phyloP scores from a whole-genome alignment of 1,139 yeast species.

The Saccharomyces hybrid region DNA sequence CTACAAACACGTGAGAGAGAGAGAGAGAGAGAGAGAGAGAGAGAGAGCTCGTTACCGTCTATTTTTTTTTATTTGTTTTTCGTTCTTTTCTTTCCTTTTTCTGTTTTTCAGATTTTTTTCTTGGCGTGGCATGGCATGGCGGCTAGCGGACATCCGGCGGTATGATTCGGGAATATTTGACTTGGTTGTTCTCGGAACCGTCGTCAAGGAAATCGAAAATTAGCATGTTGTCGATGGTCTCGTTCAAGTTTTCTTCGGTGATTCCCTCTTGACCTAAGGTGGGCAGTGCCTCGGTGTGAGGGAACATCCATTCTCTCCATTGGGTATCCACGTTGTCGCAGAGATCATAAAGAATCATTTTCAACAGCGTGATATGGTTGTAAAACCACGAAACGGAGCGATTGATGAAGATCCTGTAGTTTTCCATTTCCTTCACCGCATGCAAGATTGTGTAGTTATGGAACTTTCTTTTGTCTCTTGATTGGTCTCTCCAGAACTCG shows the following conservation, averaged over 20 bases:
- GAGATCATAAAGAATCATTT: constrained; percentile 30
- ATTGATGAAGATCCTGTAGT: constrained; percentile 30
- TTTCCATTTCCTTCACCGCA: constrained; percentile 33
- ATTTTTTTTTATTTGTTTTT: background rate
- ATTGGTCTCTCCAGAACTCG: constrained; percentile 33
- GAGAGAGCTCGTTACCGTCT: background rate
- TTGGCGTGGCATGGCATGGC: background rate
- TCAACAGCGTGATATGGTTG: constrained; percentile 30
- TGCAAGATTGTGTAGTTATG: constrained; percentile 26
- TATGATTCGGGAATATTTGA: constrained; percentile 21
- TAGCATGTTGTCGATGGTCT: constrained; percentile 24
- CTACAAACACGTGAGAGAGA: background rate
- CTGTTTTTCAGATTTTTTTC: background rate
- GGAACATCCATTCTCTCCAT: constrained; percentile 33
- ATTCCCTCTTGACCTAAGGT: constrained; percentile 18
- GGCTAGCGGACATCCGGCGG: constrained; percentile 7
- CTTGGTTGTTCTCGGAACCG: constrained; percentile 23
- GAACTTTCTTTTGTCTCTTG: constrained; percentile 28
- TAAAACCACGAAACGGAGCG: constrained; percentile 33
- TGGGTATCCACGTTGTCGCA: constrained; percentile 29
- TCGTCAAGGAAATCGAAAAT: constrained; percentile 29
- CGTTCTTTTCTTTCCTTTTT: background rate
- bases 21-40: background rate
- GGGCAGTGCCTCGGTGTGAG: constrained; percentile 21
- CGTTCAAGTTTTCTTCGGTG: constrained; percentile 24